Evolutionary conservation across 1,284 basidiomycete species (phyloP).

Genomic region (Sutorius eximius): DNA sequence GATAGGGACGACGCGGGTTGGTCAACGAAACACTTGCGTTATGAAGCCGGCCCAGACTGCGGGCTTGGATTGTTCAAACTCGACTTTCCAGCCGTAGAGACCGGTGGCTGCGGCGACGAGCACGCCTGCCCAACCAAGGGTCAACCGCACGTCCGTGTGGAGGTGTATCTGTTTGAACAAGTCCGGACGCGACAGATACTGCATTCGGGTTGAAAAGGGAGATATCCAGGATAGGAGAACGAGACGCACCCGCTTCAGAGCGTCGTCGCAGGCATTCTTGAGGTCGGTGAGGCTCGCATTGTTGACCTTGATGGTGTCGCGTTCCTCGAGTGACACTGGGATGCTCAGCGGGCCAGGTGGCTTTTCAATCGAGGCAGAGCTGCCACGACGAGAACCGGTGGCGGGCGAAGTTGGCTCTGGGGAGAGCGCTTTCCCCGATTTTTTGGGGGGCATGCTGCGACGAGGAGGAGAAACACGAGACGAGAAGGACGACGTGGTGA

Average conservation of each 20-base stretch:
- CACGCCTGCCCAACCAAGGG: slow-evolving; percentile 81
- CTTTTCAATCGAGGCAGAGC: slow-evolving; percentile 40
- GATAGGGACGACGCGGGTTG: not conserved
- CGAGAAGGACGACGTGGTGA: slow-evolving; percentile 25
- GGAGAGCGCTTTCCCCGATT: slow-evolving; percentile 13
- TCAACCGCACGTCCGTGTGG: slow-evolving; percentile 84
- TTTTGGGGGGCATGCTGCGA: slow-evolving; percentile 24
- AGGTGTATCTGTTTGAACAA: slow-evolving; percentile 83
- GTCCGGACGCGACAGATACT: slow-evolving; percentile 79
- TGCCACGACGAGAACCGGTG: slow-evolving; percentile 29
- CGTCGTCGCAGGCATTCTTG: slow-evolving; percentile 89
- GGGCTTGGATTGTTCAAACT: slow-evolving; percentile 85
- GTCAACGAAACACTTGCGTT: slow-evolving; percentile 47
- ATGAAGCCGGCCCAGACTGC: slow-evolving; percentile 77
- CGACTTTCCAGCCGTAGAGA: slow-evolving; percentile 78
- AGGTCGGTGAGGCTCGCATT: slow-evolving; percentile 78
- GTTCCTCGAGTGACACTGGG: slow-evolving; percentile 43
- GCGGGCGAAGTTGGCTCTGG: slow-evolving; percentile 11
- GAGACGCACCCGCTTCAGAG: slow-evolving; percentile 77
- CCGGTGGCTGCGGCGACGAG: slow-evolving; percentile 78
- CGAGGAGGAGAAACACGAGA: slow-evolving; percentile 4
- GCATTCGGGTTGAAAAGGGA: slow-evolving; percentile 10
- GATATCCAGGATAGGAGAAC: not conserved
- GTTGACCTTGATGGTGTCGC: slow-evolving; percentile 81
- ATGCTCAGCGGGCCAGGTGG: slow-evolving; percentile 57